Percentiles rank a stretch among this genome's conserved stretches.
Conservation (phyloP, 208 protist genomes). For the Plasmodiophora brassicae region DNA sequence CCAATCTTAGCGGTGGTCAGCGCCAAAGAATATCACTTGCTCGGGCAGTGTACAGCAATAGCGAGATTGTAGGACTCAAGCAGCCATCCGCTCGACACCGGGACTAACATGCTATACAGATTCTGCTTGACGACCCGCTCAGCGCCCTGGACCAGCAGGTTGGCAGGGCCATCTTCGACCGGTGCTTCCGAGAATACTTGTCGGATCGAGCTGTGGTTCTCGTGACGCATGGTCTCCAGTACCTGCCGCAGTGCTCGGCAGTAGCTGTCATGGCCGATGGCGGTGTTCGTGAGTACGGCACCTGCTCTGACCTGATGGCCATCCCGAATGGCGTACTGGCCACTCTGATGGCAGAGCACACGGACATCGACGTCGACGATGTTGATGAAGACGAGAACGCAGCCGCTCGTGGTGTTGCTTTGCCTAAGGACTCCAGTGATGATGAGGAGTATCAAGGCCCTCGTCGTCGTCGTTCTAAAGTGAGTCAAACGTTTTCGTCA, state of each 20-base stretch:
- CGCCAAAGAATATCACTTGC: constrained; percentile 58
- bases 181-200: constrained; percentile 33
- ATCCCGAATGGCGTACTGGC: not conserved
- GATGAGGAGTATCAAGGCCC: no score
- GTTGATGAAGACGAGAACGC: not conserved
- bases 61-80: no score
- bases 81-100: no score
- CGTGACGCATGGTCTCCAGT: constrained; percentile 46
- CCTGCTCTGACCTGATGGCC: not conserved
- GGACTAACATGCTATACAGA: no score
- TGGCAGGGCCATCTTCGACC: constrained; percentile 42
- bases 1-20: constrained; percentile 71
- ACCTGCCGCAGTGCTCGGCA: not conserved
- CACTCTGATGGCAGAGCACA: not conserved
- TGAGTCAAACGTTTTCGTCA: no score
- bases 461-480: no score
- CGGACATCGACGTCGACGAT: not conserved
- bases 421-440: no score
- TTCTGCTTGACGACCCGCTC: constrained; percentile 67
- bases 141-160: constrained; percentile 52
- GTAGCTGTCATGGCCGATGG: not conserved
- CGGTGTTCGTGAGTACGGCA: not conserved
- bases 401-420: no score
- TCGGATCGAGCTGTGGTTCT: constrained; percentile 25
- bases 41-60: no score